Conservation (phyloP, 176 grass and related monocot genomes). For the Aegilops longissima region DNA sequence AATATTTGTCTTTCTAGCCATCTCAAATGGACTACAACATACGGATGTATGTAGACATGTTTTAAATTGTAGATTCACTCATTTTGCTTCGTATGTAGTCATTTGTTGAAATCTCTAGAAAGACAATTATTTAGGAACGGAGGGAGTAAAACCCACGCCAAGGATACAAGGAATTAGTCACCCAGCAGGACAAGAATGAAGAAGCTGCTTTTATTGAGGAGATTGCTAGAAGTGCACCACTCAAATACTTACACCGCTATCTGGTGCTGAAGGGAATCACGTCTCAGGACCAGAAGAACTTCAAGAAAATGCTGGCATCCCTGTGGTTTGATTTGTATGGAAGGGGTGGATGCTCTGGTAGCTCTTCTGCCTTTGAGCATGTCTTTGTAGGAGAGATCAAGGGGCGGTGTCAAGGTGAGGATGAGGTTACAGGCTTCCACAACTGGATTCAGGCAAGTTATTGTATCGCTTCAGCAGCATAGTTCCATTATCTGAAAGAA, state of each 20-base stretch:
- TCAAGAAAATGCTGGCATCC: constrained; percentile 65
- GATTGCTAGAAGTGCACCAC: constrained; percentile 73
- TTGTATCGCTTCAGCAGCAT: neutral
- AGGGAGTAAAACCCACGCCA: constrained; percentile 53
- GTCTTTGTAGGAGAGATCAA: constrained; percentile 97
- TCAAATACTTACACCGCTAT: constrained; percentile 87
- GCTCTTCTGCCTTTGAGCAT: constrained; percentile 97
- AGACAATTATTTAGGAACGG: no score
- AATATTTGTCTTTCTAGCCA: no score
- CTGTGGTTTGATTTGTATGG: constrained; percentile 94
- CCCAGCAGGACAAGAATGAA: constrained; percentile 85
- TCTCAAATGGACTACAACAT: no score
- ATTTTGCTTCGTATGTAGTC: no score
- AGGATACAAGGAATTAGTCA: constrained; percentile 79
- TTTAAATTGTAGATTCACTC: no score
- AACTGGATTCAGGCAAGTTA: constrained; percentile 94
- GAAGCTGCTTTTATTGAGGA: constrained; percentile 90
- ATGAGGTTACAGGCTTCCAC: constrained; percentile 87
- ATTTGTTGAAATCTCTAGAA: no score
- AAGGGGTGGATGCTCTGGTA: constrained; percentile 56
- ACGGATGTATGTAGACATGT: no score
- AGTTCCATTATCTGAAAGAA: neutral
- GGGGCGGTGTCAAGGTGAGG: constrained; percentile 46
- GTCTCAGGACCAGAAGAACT: constrained; percentile 56
- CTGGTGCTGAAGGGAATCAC: constrained; percentile 59